A percentile compares a stretch with the other conserved stretches of the same genome.
These are phyloP conservation scores for Rhynchosporium secalis DNA, from an alignment of 2,329 filamentous ascomycete genomes.

Conservation along the genomic window DNA sequence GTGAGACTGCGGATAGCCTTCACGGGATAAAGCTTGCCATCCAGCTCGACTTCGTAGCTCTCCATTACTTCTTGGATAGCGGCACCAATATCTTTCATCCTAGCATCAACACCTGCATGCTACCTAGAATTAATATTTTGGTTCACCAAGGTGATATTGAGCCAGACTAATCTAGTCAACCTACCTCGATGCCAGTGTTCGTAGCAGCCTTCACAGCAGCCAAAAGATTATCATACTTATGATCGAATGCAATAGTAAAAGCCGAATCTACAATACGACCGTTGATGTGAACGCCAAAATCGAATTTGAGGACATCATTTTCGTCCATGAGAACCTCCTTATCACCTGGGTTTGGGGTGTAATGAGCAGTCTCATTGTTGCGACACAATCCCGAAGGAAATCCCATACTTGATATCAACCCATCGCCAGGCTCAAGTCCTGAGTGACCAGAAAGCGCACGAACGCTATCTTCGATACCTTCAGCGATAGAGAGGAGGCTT, in stretches of 20 bases:
- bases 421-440: slow-evolving; percentile 53
- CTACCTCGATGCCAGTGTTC: slow-evolving; percentile 50
- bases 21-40: slow-evolving; percentile 50
- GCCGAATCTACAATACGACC: slow-evolving; percentile 80
- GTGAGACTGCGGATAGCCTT: slow-evolving; percentile 53
- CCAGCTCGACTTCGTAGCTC: slow-evolving; percentile 57
- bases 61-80: slow-evolving; percentile 61
- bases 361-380: slow-evolving; percentile 56
- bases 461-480: slow-evolving; percentile 55
- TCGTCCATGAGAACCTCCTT: slow-evolving; percentile 70
- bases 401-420: slow-evolving; percentile 52
- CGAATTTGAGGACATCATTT: slow-evolving; percentile 79
- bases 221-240: slow-evolving; percentile 72
- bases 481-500: slow-evolving; percentile 50
- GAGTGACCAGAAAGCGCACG: slow-evolving; percentile 51
- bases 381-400: slow-evolving; percentile 57
- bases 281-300: slow-evolving; percentile 80
- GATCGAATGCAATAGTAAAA: slow-evolving; percentile 76
- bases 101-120: slow-evolving; percentile 55
- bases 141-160: too few relatives aligned
- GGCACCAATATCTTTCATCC: slow-evolving; percentile 53
- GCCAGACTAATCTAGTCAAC: not conserved
- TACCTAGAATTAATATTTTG: slow-evolving; percentile 10
- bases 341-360: slow-evolving; percentile 56
- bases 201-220: slow-evolving; percentile 73